Percentiles rank a stretch among this genome's conserved stretches.
phyloP scores from a whole-genome alignment of 2,329 filamentous ascomycete species.

The Mycosphaerella sp. region DNA sequence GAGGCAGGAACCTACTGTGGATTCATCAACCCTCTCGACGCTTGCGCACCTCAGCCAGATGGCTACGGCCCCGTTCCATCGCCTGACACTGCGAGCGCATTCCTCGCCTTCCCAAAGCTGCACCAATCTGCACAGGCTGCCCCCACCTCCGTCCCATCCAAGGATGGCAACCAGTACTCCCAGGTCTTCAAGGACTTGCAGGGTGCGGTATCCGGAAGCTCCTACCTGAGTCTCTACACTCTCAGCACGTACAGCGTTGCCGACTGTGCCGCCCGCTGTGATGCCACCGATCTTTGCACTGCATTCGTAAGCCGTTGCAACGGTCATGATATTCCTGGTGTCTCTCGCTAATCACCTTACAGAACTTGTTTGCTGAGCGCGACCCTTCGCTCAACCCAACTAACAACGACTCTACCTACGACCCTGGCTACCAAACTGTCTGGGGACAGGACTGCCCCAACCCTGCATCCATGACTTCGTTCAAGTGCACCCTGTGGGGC shows the following conservation, averaged over 20 bases:
- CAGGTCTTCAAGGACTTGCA: constrained; percentile 24
- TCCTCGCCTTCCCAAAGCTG: constrained; percentile 19
- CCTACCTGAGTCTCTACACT: constrained; percentile 23
- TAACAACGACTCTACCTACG: constrained; percentile 21
- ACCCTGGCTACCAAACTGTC: constrained; percentile 17
- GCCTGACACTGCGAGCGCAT: constrained; percentile 26
- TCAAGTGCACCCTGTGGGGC: constrained; percentile 32
- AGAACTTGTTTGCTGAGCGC: constrained; percentile 22
- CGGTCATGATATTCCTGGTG: too few relatives aligned
- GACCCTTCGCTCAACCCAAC: constrained; percentile 22
- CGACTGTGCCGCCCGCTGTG: constrained; percentile 22
- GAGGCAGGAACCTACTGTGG: constrained; percentile 35
- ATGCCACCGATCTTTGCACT: constrained; percentile 20
- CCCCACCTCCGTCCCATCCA: constrained; percentile 20
- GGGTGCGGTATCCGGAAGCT: constrained; percentile 15
- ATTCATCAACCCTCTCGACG: constrained; percentile 36
- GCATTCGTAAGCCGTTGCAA: constrained; percentile 10
- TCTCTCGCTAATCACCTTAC: background rate
- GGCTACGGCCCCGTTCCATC: constrained; percentile 30
- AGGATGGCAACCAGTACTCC: constrained; percentile 14
- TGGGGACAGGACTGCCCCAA: constrained; percentile 26
- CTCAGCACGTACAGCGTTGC: constrained; percentile 21
- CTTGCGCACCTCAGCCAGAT: constrained; percentile 36
- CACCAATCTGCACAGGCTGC: constrained; percentile 19
- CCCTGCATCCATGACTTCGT: constrained; percentile 28